These are phyloP conservation scores for Blepharisma japonicum DNA, from an alignment of 73 alveolate species.

Conservation along the genomic window DNA sequence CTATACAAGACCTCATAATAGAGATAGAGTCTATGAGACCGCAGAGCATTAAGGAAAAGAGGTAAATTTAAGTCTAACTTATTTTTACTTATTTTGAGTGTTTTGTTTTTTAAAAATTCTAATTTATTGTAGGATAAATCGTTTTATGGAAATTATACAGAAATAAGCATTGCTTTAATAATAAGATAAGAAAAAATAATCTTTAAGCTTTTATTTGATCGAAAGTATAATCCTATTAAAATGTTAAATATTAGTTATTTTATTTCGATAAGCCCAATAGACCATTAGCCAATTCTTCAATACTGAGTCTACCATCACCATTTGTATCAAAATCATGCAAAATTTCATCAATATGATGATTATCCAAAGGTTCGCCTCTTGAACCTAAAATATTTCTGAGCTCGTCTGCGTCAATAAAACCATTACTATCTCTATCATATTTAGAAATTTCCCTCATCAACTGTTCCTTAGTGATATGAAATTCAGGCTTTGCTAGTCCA, in stretches of 20 bases:
- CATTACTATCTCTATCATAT: neutral
- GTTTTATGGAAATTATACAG: no score
- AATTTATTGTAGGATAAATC: no score
- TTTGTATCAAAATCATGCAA: neutral
- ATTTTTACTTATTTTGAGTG: no score
- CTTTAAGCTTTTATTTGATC: no score
- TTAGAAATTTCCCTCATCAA: neutral
- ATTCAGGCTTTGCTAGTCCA: neutral
- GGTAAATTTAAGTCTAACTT: no score
- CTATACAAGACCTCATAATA: constrained; percentile 37
- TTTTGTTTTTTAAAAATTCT: no score
- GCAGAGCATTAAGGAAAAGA: no score
- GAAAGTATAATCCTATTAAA: no score
- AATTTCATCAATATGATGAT: neutral
- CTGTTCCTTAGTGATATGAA: neutral
- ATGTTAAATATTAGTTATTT: no score
- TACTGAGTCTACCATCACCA: neutral
- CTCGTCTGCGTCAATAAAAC: neutral
- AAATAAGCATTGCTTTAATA: no score
- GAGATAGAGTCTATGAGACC: neutral
- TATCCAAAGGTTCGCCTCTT: neutral
- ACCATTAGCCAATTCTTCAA: constrained; percentile 51
- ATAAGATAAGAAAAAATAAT: no score
- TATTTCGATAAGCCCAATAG: constrained; percentile 34
- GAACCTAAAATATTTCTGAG: neutral